These are phyloP conservation scores for Chaetomium cochliodes DNA, from an alignment of 495 filamentous ascomycete species.

Conservation along the genomic window DNA sequence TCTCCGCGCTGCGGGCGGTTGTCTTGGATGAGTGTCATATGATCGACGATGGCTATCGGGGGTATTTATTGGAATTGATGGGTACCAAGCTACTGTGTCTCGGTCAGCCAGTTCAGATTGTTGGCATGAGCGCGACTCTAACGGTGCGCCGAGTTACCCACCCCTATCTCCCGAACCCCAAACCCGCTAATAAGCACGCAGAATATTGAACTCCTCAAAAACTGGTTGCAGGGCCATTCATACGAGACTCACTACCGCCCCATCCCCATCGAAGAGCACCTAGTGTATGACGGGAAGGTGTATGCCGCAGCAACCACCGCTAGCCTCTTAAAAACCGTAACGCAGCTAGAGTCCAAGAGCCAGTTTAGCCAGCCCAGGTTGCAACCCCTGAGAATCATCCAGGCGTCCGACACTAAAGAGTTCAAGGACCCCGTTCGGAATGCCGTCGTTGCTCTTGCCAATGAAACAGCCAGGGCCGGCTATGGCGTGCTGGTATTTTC, in stretches of 20 bases:
- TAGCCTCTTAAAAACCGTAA: conserved; percentile 61
- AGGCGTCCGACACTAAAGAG: conserved; percentile 57
- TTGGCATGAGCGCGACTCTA: conserved; percentile 82
- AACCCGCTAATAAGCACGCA: conserved; percentile 30
- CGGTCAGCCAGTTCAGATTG: conserved; percentile 67
- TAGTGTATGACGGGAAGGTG: conserved; percentile 72
- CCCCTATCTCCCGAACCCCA: neutral
- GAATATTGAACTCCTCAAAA: conserved; percentile 67
- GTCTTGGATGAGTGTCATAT: conserved; percentile 83
- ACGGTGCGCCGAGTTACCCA: conserved; percentile 49
- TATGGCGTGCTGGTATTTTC: conserved; percentile 78
- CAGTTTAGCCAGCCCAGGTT: conserved; percentile 37
- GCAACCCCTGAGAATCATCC: conserved; percentile 46
- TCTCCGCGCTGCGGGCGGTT: conserved; percentile 63
- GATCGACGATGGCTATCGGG: conserved; percentile 76
- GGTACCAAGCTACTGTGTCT: conserved; percentile 72
- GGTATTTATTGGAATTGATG: conserved; percentile 78
- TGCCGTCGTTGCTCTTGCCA: conserved; percentile 65
- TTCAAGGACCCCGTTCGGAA: conserved; percentile 65
- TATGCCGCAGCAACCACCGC: conserved; percentile 63
- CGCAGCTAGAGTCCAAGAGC: conserved; percentile 48
- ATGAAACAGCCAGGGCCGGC: conserved; percentile 63
- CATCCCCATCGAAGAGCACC: conserved; percentile 70
- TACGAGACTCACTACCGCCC: conserved; percentile 75
- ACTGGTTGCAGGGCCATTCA: conserved; percentile 69